Base-by-base conservation (phyloP, 805 yeast genomes). In the Limtongia smithiae region DNA sequence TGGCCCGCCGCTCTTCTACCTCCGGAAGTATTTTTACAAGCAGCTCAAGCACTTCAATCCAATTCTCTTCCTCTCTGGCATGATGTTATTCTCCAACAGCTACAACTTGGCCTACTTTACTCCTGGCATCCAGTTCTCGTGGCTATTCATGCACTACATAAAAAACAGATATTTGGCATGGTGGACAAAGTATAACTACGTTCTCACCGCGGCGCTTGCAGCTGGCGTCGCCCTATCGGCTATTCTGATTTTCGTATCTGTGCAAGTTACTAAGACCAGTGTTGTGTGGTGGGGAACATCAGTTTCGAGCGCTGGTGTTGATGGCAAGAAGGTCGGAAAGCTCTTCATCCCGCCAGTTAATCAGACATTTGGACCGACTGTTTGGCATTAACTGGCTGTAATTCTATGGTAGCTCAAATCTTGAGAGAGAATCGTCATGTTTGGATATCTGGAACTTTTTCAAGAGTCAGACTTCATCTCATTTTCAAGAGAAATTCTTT, bases 181-280 rank as follows among this genome's bases (percentile, higher is more conserved):
- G 88, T 83, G 88, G 88, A 79, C 81, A 31, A 82, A 81, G 64
- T 82, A 82, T 63, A 81, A 80, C 63, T 82, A 80, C 62, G 74
- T 81, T 3, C 66, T 83, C 41, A 75, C 84, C 20, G 79, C 84
- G 21, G 88, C 80, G 2, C 65, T 83, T 18, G 81, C 82, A 35
- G 76, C 83, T 5, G 86, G 85, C 1, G 74, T 82, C n/a, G 85
- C 85, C 0, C 71, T 80, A 53, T 74, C 82, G 28, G 76, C 83
- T 1, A 65, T 82, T 43, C 47, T 80, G 22, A 75, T 82, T 9
- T 81, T 81, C 59, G 69, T 80, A 59, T 60, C 69, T 2, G 71
- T 70, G 11, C 31, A 27, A 63, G 65, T 49, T 73, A 67, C 36
- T 9, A 18, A 24, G 5, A 38, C 77, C 11, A 50, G 63, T 33